Conservation (phyloP, 495 filamentous ascomycete species). For the Chaetomidium leptoderma region DNA sequence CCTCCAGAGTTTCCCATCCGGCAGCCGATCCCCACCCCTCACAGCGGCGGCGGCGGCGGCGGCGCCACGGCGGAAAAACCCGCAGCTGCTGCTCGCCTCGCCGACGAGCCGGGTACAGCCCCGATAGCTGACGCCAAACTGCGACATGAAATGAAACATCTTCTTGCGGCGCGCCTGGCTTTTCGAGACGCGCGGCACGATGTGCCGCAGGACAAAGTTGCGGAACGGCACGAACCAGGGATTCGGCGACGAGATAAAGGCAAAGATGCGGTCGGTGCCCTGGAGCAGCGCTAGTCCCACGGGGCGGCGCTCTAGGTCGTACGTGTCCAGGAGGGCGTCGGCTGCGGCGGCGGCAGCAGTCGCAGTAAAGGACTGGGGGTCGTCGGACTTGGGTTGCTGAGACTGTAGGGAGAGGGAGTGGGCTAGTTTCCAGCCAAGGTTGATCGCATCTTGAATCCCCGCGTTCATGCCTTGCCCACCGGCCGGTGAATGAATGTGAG, state of each 20-base stretch:
- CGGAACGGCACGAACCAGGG: conserved; percentile 30
- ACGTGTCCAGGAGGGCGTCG: conserved; percentile 34
- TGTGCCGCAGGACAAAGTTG: conserved; percentile 32
- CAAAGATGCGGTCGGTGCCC: conserved; percentile 37
- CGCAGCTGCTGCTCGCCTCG: conserved; percentile 17
- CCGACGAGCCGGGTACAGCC: conserved; percentile 30
- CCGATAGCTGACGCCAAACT: conserved; percentile 40
- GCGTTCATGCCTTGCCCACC: conserved; percentile 61
- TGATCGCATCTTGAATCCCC: conserved; percentile 55
- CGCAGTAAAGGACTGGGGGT: too few species aligned
- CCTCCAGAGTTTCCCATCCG: conserved; percentile 29
- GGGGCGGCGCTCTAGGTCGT: conserved; percentile 37
- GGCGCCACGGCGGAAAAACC: conserved; percentile 22
- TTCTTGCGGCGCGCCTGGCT: conserved; percentile 16
- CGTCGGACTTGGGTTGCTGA: neutral
- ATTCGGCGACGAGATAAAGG: conserved; percentile 33
- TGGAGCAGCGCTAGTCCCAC: conserved; percentile 35
- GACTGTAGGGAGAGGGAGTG: conserved; percentile 26
- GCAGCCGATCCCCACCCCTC: conserved; percentile 35
- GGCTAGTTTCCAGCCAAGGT: conserved; percentile 55
- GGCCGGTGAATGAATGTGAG: conserved; percentile 55
- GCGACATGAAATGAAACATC: conserved; percentile 36
- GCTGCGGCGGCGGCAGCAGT: neutral
- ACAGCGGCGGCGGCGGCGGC: too few species aligned
- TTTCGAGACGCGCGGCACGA: conserved; percentile 33